Evolutionary conservation across 495 filamentous ascomycete genomes (phyloP), one percentile per base, ranked within the genome.

Genomic region (Filosporella fistucella): DNA sequence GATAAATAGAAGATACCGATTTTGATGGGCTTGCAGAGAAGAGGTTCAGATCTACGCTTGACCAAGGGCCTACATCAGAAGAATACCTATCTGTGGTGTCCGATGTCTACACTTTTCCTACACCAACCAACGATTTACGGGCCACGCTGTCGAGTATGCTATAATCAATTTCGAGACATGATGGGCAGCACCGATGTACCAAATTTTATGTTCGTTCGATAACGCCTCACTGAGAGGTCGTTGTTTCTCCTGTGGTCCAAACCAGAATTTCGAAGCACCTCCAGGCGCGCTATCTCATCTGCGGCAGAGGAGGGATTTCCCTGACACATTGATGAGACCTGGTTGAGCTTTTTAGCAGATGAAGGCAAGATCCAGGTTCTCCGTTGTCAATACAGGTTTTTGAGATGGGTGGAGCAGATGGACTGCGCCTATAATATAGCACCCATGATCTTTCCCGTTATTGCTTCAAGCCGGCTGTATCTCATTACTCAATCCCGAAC

Each of bases 241-340:
- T 28, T 48, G 34, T 40, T 26, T 16, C 23, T 39, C 32, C 34
- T 48, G 45, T 30, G 45, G 45, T 29, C 45, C 45, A 26, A 30
- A 48, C 28, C 45, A 48, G 45, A 33, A 4, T 26, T 32, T 34
- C 22, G 45, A 48, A 38, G 33, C 45, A 38, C n/a, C 35, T 48
- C 16, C 45, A 48, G 22, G 34, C 42, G 42, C 29, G 42, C 22
- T 45, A 29, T 35, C 5, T 45, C 28, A 48, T 39, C 4, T 48
- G 34, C 35, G 45, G 45, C 3, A 38, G 28, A n/a, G 21, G 45
- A 34, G 25, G 45, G 32, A n/a, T n/a, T n/a, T n/a, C n/a, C n/a
- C n/a, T n/a, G n/a, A n/a, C n/a, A n/a, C n/a, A n/a, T n/a, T n/a
- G n/a, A n/a, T n/a, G n/a, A n/a, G n/a, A n/a, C n/a, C n/a, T n/a